Base-by-base conservation (phyloP, 495 filamentous ascomycete species). In the Penicillium riverlandense region DNA sequence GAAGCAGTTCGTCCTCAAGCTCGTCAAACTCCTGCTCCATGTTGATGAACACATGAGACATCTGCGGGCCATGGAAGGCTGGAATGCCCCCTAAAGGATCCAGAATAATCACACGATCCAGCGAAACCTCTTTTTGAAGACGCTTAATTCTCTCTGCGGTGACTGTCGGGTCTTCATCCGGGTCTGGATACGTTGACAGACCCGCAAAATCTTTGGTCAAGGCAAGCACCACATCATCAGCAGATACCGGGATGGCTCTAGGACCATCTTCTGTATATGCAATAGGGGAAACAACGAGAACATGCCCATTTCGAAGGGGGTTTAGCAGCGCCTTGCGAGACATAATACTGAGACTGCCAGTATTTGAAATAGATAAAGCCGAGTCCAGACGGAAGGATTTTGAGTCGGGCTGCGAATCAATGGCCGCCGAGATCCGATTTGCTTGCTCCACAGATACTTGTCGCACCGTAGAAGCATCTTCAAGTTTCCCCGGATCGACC, bases 81-180 rank as follows among this genome's bases (percentile, higher is more conserved):
- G 92, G 94, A 40, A 92, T 90, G 7, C 94, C 92, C 6, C 92
- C 92, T 2, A 86, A 59, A 0, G 87, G 85, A 63, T 99, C 94
- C 11, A 99, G 71, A 16, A 97, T 71, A 52, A 99, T 91, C 22
- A 99, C 71, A 4, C 92, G 76, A 52, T 97, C 92, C 2, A 97
- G 66, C 7, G 80, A 74, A 2, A 86, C 78, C 41, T 77, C 71
- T 38, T 70, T 68, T 43, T 76, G 72, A 5, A 77, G 55, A 12
- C 56, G 46, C 29, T 60, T 56, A 30, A 78, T 68, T 14, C 58
- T 51, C 33, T 78, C 68, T 29, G 65, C 63, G 1, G 66, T 73
- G 4, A 61, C 32, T 28, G 59, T 49, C 4, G 69, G 64, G 40
- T 77, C 72, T 40, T 75, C 70, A 30, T 80, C 69, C 1, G 70